Percentiles rank a stretch among this genome's conserved stretches.
These are phyloP conservation scores for Plasmodium inui DNA, from an alignment of 169 alveolate species.

Conservation along the genomic window DNA sequence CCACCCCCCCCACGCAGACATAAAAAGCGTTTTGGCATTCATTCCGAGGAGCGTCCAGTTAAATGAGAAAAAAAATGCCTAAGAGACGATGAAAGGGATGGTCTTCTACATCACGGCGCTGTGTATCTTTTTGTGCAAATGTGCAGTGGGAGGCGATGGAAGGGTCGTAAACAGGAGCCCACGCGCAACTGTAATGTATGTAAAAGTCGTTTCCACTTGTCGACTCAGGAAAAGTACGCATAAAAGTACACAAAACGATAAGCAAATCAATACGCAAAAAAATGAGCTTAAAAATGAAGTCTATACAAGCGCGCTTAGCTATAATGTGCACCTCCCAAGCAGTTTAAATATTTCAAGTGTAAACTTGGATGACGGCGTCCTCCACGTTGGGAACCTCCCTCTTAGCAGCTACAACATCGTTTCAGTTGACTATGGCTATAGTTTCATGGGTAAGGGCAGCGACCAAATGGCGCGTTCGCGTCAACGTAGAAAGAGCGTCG, in stretches of 20 bases:
- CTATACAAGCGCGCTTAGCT: not conserved
- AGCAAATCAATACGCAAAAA: not conserved
- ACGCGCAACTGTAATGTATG: not conserved
- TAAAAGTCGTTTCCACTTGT: not conserved
- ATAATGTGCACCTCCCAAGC: slow-evolving; percentile 29
- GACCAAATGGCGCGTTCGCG: not conserved
- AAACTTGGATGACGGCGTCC: not conserved
- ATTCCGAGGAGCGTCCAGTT: slow-evolving; percentile 59
- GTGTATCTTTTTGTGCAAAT: not conserved
- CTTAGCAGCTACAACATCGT: slow-evolving; percentile 26
- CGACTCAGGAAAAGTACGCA: slow-evolving; percentile 1
- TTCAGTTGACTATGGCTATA: slow-evolving; percentile 65
- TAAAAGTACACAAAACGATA: not conserved
- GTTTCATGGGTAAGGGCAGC: slow-evolving; percentile 59
- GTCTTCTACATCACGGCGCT: slow-evolving; percentile 8
- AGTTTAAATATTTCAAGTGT: slow-evolving; percentile 18
- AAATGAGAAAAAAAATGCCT: slow-evolving; percentile 57
- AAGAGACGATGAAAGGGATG: not conserved
- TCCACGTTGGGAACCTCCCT: slow-evolving; percentile 26
- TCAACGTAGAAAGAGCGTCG: not conserved
- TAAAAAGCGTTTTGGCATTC: slow-evolving; percentile 59
- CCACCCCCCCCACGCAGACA: not conserved
- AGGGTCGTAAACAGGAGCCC: not conserved
- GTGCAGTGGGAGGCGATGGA: not conserved
- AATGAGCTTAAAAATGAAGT: not conserved